Base-by-base conservation (phyloP, 2,329 filamentous ascomycete genomes). In the Ophiostoma angusticollis region DNA sequence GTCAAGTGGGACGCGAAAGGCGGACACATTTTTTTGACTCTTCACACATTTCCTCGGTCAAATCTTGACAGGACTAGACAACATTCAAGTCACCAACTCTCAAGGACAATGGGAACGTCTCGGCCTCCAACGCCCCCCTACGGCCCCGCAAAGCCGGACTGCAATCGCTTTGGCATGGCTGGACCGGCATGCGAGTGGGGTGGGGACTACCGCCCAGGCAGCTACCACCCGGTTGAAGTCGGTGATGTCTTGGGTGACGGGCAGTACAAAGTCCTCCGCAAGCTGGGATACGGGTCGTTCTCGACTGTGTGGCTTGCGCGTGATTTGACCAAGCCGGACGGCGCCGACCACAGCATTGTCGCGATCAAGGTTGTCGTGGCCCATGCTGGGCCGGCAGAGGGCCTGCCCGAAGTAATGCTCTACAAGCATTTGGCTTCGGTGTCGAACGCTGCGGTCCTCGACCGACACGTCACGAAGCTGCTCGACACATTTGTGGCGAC, bases 261-360 rank as follows among this genome's bases (percentile, higher is more conserved):
- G 32, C 39, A 33, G 27, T 56, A 56, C 44, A 48, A 50, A 36
- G 44, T 56, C 29, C 39, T 56, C 17, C 37, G 45, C 9, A 57
- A 56, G 40, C 45, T 57, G 9, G 53, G 54, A 14, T 33, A 52
- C 2, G 51, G 53, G 21, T 38, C 38, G 17, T 52, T 42, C 31
- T 53, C 52, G 22, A 55, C 52, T 4, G 49, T 50, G 4, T 56
- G 54, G 52, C 41, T 54, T 37, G 50, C 47, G 3, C 49, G 37
- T 27, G 57, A 61, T 45, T 8, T 37, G 13, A 27, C 43, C 11
- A 48, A 25, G 54, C 51, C 50, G 47, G 39, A 43, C 16, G 28
- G n/a, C 25, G 6, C 17, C 6, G 25, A 12, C 19, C 17, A 33
- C 23, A 16, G 4, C 5, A 14, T 9, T 31, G 38, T 36, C 8